Evolutionary conservation across 257 asterid species (phyloP), one percentile per base, ranked within the genome.

Genomic region (Ophiorrhiza pumila): DNA sequence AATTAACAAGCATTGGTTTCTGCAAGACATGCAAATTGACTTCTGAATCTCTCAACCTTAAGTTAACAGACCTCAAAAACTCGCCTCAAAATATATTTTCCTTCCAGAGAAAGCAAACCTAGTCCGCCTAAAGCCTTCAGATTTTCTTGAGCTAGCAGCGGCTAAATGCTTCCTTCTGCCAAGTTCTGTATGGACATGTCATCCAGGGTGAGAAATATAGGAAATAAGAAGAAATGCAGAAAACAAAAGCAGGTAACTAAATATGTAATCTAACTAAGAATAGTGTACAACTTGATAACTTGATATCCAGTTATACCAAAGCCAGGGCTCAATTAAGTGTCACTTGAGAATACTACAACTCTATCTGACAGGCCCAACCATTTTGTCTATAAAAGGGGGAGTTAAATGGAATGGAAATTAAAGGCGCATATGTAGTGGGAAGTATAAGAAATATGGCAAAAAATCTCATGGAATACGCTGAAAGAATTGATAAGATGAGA

Each of bases 81-180:
- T 75, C 98, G 89, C 77, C 98, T 92, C 81, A 84, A 83, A 76
- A 95, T 81, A 80, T 65, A 92, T 72, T 95, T 95, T 75, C 99
- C 99, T 66, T 98, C 98, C 13, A 95, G 83, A 76, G 99, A 95
- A 78, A 95, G 95, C 83, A 95, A 53, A 78, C 99, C 99, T 41
- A 95, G 80, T 78, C 98, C 99, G 61, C 71, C 76, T 82, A 92
- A 87, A 76, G 99, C 99, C 85, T 92, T 95, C 76, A 95, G 80
- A 78, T 98, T 95, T 85, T 89, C 99, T 85, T 87, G 65, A 61
- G 85, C 91, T 79, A 95, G 96, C 92, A 83, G 85, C 73, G 99
- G 98, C 95, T 89, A 90, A 60, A 92, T 83, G 82, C 99, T 95
- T 80, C 80, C 92, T 83, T 79, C 86, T 50, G 83, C 81, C 76